These are phyloP conservation scores for Blumeria graminis DNA, from an alignment of 2,329 filamentous ascomycete genomes.

Conservation along the genomic window DNA sequence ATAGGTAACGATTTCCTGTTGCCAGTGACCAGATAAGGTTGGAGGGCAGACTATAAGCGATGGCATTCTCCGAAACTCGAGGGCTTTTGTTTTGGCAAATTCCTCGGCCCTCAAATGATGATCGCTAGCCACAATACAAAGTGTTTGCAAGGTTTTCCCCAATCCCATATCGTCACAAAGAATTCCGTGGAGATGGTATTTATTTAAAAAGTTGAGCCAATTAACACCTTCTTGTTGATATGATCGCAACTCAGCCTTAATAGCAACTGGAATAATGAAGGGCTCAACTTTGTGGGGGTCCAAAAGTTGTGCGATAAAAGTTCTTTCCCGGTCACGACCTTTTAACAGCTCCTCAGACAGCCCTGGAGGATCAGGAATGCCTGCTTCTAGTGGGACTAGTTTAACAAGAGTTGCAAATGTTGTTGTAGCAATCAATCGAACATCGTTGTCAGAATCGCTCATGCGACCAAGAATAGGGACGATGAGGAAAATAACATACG, in stretches of 20 bases:
- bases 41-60: constrained; percentile 92
- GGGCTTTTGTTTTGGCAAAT: constrained; percentile 55
- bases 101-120: constrained; percentile 85
- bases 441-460: constrained; percentile 94
- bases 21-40: constrained; percentile 92
- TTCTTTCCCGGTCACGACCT: constrained; percentile 79
- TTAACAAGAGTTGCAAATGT: constrained; percentile 95
- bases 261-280: constrained; percentile 82
- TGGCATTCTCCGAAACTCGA: constrained; percentile 57
- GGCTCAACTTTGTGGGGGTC: constrained; percentile 92
- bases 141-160: constrained; percentile 87
- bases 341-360: constrained; percentile 70
- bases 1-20: constrained; percentile 89
- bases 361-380: constrained; percentile 87
- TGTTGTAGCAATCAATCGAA: constrained; percentile 81
- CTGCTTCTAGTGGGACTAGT: constrained; percentile 84
- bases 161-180: constrained; percentile 98
- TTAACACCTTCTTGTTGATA: constrained; percentile 99
- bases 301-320: constrained; percentile 88
- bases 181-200: constrained; percentile 92
- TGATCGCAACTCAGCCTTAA: constrained; percentile 86
- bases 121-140: constrained; percentile 95
- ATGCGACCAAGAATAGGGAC: constrained; percentile 91
- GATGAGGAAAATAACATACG: constrained; percentile 96
- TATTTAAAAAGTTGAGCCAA: constrained; percentile 94